Conservation (phyloP, 2,329 filamentous ascomycete species). For the Aulographum hederae region DNA sequence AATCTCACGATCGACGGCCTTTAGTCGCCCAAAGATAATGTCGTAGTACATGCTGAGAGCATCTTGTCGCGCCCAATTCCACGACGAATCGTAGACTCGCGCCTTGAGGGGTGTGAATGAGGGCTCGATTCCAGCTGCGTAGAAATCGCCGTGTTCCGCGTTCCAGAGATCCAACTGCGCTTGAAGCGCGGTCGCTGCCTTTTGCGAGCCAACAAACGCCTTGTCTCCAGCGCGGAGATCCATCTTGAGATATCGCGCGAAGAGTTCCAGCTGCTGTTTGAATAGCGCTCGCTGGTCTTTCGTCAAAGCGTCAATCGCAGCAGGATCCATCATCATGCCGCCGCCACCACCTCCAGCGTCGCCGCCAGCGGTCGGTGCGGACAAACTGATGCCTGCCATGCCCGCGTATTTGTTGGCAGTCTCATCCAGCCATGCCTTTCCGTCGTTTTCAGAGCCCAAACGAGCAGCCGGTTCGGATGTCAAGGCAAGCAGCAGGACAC, state of each 20-base stretch:
- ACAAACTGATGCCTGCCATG: slow-evolving; percentile 66
- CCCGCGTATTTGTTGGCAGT: slow-evolving; percentile 78
- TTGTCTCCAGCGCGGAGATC: slow-evolving; percentile 95
- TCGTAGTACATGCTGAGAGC: slow-evolving; percentile 98
- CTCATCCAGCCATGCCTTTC: slow-evolving; percentile 81
- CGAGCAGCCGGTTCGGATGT: slow-evolving; percentile 85
- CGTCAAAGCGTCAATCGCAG: slow-evolving; percentile 87
- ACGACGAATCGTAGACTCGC: slow-evolving; percentile 90
- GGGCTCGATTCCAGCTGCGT: slow-evolving; percentile 84
- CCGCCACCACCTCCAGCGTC: slow-evolving; percentile 53
- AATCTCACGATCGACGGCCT: slow-evolving; percentile 90
- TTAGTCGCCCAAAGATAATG: slow-evolving; percentile 88
- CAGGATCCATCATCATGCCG: slow-evolving; percentile 99
- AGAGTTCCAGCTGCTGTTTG: slow-evolving; percentile 94
- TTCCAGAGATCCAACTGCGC: slow-evolving; percentile 90
- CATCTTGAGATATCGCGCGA: slow-evolving; percentile 91
- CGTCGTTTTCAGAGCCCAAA: slow-evolving; percentile 75
- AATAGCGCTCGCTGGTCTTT: slow-evolving; percentile 92
- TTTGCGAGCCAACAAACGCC: slow-evolving; percentile 65
- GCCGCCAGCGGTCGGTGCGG: slow-evolving; percentile 50
- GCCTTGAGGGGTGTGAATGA: slow-evolving; percentile 89
- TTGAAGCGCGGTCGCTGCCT: slow-evolving; percentile 76
- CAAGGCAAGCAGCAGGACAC: slow-evolving; percentile 69
- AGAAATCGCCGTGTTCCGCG: slow-evolving; percentile 89
- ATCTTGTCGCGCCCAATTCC: slow-evolving; percentile 98